Evolutionary conservation across 2,329 filamentous ascomycete species (phyloP), one percentile per base, ranked within the genome.

Genomic region (Pestalotiopsis sp.): DNA sequence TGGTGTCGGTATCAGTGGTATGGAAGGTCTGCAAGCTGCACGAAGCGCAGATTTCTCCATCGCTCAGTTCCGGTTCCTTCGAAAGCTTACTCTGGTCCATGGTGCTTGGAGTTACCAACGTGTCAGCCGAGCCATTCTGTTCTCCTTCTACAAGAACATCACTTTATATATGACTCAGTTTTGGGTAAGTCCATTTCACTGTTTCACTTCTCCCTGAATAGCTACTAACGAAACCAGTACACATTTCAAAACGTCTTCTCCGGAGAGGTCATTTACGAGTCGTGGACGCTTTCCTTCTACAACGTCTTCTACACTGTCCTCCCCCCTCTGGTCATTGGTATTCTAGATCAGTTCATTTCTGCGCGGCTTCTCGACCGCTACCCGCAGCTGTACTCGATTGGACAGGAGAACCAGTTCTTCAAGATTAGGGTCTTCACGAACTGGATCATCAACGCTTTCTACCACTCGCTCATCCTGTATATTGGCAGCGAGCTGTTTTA

Each of bases 101-200:
- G 96, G 96, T 27, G 92, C 95, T 5, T 99, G 96, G 96, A 97
- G 94, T 78, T 99, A 99, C 79, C 95, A 98, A 79, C 92, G 96
- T 69, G 92, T 99, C 78, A 95, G 93, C 87, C 97, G 97, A 83
- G 94, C 97, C 69, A 98, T 99, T 75, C 82, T 99, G 71, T 99
- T 97, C 82, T 98, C 96, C 6, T 99, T 98, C 81, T 99, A 99
- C 87, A 99, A 99, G 87, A 99, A 99, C 82, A 98, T 98, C 73
- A 92, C 95, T 23, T 86, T 99, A 70, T 99, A 98, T 83, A 95
- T 99, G 92, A 99, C 97, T 69, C 97, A 99, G 79, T 99, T 99
- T 79, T 99, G 97, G 94, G 92, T 94, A 85, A 84, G 91, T 84
- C 49, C 20, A 17, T 2, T 36, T 36, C 31, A 63, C 64, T n/a